Evolutionary conservation across 257 asterid genomes (phyloP).

Genomic region (Ligustrum vulgare): DNA sequence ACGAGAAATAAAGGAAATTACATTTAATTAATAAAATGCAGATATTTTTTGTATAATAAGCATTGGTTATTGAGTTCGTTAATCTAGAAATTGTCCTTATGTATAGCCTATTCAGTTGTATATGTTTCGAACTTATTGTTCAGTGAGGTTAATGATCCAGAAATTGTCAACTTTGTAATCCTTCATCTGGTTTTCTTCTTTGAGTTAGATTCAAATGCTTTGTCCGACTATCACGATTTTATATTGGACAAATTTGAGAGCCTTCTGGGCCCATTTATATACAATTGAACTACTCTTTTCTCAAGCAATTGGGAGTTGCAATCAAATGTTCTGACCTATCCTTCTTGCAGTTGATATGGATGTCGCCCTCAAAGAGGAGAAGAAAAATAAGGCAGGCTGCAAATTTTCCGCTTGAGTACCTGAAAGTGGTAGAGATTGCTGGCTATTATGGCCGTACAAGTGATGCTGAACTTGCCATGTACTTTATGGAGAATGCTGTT

Average conservation of each 20-base stretch:
- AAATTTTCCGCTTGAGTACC: slow-evolving; percentile 29
- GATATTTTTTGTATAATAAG: background rate
- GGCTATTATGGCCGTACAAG: slow-evolving; percentile 58
- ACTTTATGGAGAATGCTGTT: slow-evolving; percentile 48
- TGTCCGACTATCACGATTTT: background rate
- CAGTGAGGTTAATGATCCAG: background rate
- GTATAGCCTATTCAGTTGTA: background rate
- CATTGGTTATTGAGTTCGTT: background rate
- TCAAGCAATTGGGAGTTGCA: background rate
- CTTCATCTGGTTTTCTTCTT: background rate
- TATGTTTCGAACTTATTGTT: background rate
- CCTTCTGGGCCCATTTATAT: background rate
- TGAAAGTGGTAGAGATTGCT: slow-evolving; percentile 47
- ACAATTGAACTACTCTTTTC: background rate
- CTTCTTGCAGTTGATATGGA: slow-evolving; percentile 51
- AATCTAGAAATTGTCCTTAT: background rate
- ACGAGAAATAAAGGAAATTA: background rate
- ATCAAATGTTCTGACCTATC: background rate
- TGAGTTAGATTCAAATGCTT: background rate
- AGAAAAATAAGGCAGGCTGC: slow-evolving; percentile 43
- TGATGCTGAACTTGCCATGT: slow-evolving; percentile 49
- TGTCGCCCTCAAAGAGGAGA: slow-evolving; percentile 47
- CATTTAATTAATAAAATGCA: background rate
- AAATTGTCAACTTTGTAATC: background rate
- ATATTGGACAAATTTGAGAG: slow-evolving; percentile 5